Evolutionary conservation across 257 asterid species (phyloP).

Genomic region (Ilex asprella): DNA sequence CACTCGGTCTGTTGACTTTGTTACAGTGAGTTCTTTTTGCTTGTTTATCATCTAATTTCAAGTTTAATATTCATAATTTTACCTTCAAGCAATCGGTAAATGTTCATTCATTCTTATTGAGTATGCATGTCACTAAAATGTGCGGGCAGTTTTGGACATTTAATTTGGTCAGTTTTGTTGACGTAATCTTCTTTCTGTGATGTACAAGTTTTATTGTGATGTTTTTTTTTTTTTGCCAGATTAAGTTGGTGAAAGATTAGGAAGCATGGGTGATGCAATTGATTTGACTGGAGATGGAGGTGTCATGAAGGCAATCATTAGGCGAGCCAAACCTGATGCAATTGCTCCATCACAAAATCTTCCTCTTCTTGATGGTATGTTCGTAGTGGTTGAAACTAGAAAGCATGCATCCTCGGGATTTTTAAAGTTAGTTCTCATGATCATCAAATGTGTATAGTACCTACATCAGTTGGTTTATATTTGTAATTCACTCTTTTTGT

Average conservation of each 20-base stretch:
- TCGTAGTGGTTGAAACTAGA: not conserved
- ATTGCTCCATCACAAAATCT: constrained; percentile 74
- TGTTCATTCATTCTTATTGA: too few species aligned
- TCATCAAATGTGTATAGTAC: constrained; percentile 2
- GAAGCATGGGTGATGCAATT: constrained; percentile 53
- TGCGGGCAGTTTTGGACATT: too few species aligned
- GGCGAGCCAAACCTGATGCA: constrained; percentile 75
- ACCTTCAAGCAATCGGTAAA: too few species aligned
- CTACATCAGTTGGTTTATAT: not conserved
- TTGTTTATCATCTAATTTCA: too few species aligned
- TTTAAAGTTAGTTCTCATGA: not conserved
- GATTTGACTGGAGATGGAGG: constrained; percentile 99
- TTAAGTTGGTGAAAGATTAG: constrained; percentile 28
- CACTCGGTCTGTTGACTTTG: too few species aligned
- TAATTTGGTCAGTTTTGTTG: too few species aligned
- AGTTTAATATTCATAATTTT: too few species aligned
- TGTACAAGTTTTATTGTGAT: not conserved
- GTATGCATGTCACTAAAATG: too few species aligned
- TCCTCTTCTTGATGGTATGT: constrained; percentile 87
- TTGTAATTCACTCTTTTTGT: not conserved
- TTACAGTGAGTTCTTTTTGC: too few species aligned
- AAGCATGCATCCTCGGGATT: not conserved
- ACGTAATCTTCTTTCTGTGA: not conserved
- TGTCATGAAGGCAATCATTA: constrained; percentile 64
- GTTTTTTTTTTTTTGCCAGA: constrained; percentile 2